Base-by-base conservation (phyloP, 129 eudicot genomes). In the Flaveria trinervia region DNA sequence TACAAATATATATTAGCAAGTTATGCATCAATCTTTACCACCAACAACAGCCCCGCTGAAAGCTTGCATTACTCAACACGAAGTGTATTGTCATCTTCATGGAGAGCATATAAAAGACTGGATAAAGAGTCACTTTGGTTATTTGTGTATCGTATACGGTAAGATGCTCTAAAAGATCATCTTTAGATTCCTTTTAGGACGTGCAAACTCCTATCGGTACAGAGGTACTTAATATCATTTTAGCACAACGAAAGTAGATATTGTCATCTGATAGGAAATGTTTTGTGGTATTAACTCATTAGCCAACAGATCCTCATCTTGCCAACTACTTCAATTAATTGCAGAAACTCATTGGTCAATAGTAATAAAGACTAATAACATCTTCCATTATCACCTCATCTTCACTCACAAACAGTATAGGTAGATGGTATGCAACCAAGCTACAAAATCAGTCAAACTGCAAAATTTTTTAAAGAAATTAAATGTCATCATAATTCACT, bases 291-390 rank as follows among this genome's bases (percentile, higher is more conserved):
- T 22, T 73, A 55, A 67, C 45, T 74, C 70, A 13, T 4, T 41
- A 79, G 80, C 74, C 84, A 33, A 68, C 76, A 52, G 15, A 46
- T 61, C 50, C 17, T 57, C 43, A 59, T 68, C 43, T 45, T 49
- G 36, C 79, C 79, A 80, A 66, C 79, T 67, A 80, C 80, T 80
- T 28, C 13, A 68, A 80, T 74, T 74, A 54, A 80, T 67, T 67
- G 75, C 65, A 67, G 64, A 54, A 80, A 80, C 64, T 67, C 71
- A 57, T 68, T 74, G 71, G 80, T 74, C 80, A 68, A 80, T 74
- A 59, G 43, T 16, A 79, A 61, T 62, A 49, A 79, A 77, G 64
- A 28, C 44, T 44, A 65, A 17, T 65, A 52, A 80, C 48, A 72
- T 73, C 44, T 52, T 25, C 50, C 74, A 79, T 49, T 56, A 71